These are phyloP conservation scores for Saccharomyces pastorianus DNA, from an alignment of 1,139 yeast genomes.

Conservation along the genomic window DNA sequence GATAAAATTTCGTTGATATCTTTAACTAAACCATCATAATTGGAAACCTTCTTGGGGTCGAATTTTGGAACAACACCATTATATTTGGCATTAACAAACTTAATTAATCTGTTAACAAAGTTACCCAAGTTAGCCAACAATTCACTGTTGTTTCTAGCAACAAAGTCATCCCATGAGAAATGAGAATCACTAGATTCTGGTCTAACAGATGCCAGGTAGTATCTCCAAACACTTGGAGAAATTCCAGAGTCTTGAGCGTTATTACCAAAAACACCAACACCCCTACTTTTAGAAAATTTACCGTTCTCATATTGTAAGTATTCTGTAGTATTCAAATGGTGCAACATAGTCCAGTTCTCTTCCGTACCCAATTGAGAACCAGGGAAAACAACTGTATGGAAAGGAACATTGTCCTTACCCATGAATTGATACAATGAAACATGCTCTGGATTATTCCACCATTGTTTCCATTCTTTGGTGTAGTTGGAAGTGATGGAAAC, in stretches of 20 bases:
- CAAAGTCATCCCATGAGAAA: conserved; percentile 95
- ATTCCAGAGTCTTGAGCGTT: conserved; percentile 91
- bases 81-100: conserved; percentile 84
- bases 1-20: conserved; percentile 58
- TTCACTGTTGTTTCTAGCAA: conserved; percentile 85
- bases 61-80: conserved; percentile 77
- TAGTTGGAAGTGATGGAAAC: conserved; percentile 93
- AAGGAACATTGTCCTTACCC: conserved; percentile 99
- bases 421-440: conserved; percentile 89
- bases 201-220: conserved; percentile 82
- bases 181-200: conserved; percentile 96
- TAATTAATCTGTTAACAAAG: conserved; percentile 87
- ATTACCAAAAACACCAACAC: conserved; percentile 96
- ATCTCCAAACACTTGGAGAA: conserved; percentile 94
- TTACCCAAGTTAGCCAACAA: conserved; percentile 92
- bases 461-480: conserved; percentile 68
- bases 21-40: conserved; percentile 42
- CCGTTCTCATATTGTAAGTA: conserved; percentile 96
- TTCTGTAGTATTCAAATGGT: conserved; percentile 90
- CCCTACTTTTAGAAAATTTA: conserved; percentile 92
- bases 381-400: conserved; percentile 98
- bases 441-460: conserved; percentile 89
- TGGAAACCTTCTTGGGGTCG: conserved; percentile 40
- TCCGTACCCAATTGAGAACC: conserved; percentile 81
- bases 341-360: conserved; percentile 83